These are phyloP conservation scores for Binderoboletus segoi DNA, from an alignment of 1,284 basidiomycete species.

Conservation along the genomic window DNA sequence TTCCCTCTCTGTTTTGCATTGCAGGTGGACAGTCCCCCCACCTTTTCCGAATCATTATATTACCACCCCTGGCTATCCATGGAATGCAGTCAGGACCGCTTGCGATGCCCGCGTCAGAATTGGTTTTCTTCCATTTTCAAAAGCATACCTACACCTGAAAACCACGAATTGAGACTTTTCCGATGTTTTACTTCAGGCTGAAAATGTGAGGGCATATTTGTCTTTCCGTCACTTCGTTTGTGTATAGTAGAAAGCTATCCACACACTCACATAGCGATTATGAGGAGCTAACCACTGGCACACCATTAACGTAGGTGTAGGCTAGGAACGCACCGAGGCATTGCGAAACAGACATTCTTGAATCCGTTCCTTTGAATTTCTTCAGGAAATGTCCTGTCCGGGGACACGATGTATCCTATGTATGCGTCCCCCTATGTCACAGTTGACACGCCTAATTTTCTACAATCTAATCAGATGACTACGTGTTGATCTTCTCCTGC, in stretches of 20 bases:
- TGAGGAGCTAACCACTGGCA: no score
- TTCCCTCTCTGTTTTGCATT: conserved; percentile 27
- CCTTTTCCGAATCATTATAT: background rate
- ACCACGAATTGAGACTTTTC: conserved; percentile 45
- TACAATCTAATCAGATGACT: conserved; percentile 25
- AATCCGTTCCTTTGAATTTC: conserved; percentile 49
- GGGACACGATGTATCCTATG: conserved; percentile 49
- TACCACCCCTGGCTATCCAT: conserved; percentile 49
- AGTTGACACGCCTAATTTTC: conserved; percentile 24
- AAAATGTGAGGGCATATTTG: conserved; percentile 16
- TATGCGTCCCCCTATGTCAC: conserved; percentile 27
- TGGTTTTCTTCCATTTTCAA: conserved; percentile 43
- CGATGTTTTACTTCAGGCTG: conserved; percentile 39
- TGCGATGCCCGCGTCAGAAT: conserved; percentile 51
- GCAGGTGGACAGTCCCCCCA: background rate
- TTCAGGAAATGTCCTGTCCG: conserved; percentile 43
- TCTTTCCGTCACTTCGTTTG: background rate
- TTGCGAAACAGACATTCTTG: conserved; percentile 38
- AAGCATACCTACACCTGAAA: background rate
- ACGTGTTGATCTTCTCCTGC: conserved; percentile 14
- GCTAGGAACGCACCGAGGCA: conserved; percentile 36
- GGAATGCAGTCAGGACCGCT: conserved; percentile 43
- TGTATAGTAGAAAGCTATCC: no score
- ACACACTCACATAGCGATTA: no score
- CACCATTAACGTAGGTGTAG: conserved; percentile 35